Base-by-base conservation (phyloP, 345 rosid species). In the Salix brachista region DNA sequence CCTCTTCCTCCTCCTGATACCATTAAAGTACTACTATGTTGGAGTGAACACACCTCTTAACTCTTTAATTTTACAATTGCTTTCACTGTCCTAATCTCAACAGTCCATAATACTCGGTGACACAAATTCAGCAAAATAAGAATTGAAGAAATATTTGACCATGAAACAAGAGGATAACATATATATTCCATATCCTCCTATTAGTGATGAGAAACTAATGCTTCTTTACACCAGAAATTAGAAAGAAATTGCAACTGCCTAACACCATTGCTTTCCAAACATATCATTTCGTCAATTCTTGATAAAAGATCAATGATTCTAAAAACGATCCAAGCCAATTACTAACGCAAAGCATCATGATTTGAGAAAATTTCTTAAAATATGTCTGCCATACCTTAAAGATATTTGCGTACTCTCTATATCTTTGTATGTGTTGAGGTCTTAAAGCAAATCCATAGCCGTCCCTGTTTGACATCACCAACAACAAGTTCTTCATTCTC, bases 371-470 rank as follows among this genome's bases (percentile, higher is more conserved):
- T 42, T 42, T 23, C 16, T 61, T 74, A 19, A 62, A 16, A 42
- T 28, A 21, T 28, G 23, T 2, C 36, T 42, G 60, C 6, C 8
- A 41, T 84, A 96, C 97, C 89, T 89, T 84, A 78, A 90, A 93
- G 81, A 96, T 92, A 69, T 70, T 75, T 41, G 75, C 69, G 84
- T 92, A 96, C 78, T 93, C 90, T 82, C 85, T 85, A 79, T 91
- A 93, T 87, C 88, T 86, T 77, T 92, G 91, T 56, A 90, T 41
- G 85, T 91, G 97, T 81, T 96, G 99, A 84, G 98, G 99, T 84
- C 99, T 93, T 90, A 96, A 80, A 83, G 91, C 88, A 87, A 96
- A 96, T 80, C 99, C 99, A 85, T 90, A 92, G 44, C 91, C 82
- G 66, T 96, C 99, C 90, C 99, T 96, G 81, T 54, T 34, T 4